These are phyloP conservation scores for Phytophthora brassicae DNA, from an alignment of 352 stramenopile genomes.

Conservation along the genomic window DNA sequence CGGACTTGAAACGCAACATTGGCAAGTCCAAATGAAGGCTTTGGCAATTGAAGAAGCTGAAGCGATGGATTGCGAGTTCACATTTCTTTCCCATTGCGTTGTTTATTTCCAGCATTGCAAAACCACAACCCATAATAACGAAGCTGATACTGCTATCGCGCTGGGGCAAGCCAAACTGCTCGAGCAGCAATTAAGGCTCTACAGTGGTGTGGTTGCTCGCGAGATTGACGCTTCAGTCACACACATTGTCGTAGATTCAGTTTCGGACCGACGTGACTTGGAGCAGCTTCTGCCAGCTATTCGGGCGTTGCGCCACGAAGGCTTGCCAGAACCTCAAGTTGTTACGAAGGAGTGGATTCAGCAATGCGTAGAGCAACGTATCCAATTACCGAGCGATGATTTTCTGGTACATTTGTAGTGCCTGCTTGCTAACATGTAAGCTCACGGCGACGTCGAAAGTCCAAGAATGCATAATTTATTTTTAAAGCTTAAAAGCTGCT, in stretches of 20 bases:
- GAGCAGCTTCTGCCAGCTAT: constrained; percentile 47
- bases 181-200: constrained; percentile 61
- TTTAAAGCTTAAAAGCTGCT: too few relatives aligned
- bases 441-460: background rate
- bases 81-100: constrained; percentile 75
- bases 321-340: constrained; percentile 46
- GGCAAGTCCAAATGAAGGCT: constrained; percentile 47
- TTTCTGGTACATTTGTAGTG: constrained; percentile 62
- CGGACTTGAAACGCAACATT: constrained; percentile 26
- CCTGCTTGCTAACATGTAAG: background rate
- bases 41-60: constrained; percentile 64
- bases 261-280: constrained; percentile 30
- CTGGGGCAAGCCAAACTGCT: constrained; percentile 50
- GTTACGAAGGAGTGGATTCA: constrained; percentile 70
- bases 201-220: constrained; percentile 42
- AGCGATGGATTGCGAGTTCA: constrained; percentile 64
- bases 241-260: constrained; percentile 54
- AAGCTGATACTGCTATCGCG: constrained; percentile 24
- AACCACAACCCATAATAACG: background rate
- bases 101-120: constrained; percentile 52
- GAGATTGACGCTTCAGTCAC: constrained; percentile 56
- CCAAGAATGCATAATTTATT: constrained; percentile 46
- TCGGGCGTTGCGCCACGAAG: constrained; percentile 45
- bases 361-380: constrained; percentile 42
- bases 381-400: constrained; percentile 54